Conservation (phyloP, 441 rosid species). For the Populus hybrid region DNA sequence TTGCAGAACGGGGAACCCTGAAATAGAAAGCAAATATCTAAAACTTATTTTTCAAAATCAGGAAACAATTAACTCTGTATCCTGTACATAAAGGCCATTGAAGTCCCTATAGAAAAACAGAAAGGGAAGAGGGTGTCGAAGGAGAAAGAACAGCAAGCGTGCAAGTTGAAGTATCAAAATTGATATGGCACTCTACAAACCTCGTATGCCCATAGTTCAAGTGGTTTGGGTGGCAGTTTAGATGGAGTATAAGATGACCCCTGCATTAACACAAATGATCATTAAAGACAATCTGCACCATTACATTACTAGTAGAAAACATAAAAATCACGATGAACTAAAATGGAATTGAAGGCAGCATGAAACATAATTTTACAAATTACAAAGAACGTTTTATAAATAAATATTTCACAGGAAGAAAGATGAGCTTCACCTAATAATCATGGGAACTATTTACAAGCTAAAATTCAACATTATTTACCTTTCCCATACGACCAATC, state of each 20-base stretch:
- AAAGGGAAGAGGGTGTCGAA: background rate
- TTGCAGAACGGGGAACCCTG: conserved; percentile 93
- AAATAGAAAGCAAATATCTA: conserved; percentile 12
- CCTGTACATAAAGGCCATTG: background rate
- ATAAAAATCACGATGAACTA: background rate
- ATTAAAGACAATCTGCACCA: background rate
- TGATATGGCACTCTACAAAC: conserved; percentile 28
- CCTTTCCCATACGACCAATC: conserved; percentile 90
- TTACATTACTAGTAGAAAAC: background rate
- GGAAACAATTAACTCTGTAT: background rate
- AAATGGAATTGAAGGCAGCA: background rate
- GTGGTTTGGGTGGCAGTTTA: conserved; percentile 80
- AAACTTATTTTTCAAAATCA: background rate
- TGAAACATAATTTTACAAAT: background rate
- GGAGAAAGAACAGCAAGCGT: too few relatives aligned
- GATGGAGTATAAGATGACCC: conserved; percentile 70
- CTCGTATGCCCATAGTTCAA: conserved; percentile 92
- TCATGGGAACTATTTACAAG: background rate
- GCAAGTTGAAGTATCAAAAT: background rate
- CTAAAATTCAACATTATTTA: conserved; percentile 25
- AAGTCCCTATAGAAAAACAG: background rate
- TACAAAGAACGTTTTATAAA: background rate
- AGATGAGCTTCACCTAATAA: background rate
- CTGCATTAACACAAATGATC: conserved; percentile 38
- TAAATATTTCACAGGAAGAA: background rate